A percentile compares a stretch with the other conserved stretches of the same genome.
phyloP scores from a whole-genome alignment of 441 rosid species.

The Populus hybrid region DNA sequence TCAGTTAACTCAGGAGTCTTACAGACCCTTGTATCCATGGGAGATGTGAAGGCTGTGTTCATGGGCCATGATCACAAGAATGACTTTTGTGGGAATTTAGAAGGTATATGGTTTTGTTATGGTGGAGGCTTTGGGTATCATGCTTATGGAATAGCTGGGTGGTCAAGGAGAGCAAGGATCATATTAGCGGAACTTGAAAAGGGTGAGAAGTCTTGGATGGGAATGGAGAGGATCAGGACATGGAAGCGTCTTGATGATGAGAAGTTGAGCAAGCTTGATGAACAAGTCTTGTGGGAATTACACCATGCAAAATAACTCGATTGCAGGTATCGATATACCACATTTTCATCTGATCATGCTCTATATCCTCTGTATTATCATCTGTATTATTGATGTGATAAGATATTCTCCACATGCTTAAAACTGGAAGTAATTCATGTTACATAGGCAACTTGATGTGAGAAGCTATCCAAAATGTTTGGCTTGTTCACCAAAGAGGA shows the following conservation, averaged over 20 bases:
- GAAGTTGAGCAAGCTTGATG: conserved; percentile 63
- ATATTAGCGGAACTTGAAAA: conserved; percentile 61
- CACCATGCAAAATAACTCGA: conserved; percentile 9
- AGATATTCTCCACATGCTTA: too few species aligned
- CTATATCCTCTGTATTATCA: background rate
- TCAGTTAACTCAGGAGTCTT: conserved; percentile 62
- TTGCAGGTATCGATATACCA: background rate
- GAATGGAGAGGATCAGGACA: conserved; percentile 56
- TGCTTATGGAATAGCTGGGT: conserved; percentile 72
- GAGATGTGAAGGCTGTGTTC: conserved; percentile 81
- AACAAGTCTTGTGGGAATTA: conserved; percentile 67
- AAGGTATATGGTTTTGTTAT: conserved; percentile 85
- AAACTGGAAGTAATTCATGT: too few species aligned
- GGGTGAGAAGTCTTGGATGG: conserved; percentile 50
- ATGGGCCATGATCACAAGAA: conserved; percentile 86
- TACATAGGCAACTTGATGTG: background rate
- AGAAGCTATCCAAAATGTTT: background rate
- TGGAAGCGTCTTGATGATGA: conserved; percentile 85
- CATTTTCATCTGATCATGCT: background rate
- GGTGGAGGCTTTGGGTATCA: conserved; percentile 97
- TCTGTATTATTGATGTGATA: too few species aligned
- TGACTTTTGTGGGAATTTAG: conserved; percentile 78
- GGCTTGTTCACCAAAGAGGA: background rate
- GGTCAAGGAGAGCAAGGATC: conserved; percentile 72
- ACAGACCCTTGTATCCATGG: conserved; percentile 56